Evolutionary conservation across 441 rosid genomes (phyloP).

Genomic region (Omphalea diandra): DNA sequence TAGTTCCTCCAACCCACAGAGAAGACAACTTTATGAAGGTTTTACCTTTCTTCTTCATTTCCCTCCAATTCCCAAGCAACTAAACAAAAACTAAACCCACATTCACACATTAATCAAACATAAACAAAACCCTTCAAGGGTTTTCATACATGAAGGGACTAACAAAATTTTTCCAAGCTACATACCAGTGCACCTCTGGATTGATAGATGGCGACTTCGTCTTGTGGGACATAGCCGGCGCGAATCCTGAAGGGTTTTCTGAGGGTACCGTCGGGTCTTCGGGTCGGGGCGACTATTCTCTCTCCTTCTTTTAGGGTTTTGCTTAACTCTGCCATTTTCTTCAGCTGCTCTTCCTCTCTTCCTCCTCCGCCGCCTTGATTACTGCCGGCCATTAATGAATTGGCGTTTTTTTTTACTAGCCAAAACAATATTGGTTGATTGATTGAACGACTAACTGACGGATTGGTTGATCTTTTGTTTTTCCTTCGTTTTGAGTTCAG

Average conservation of each 20-base stretch:
- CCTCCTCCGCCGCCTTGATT: conserved; percentile 28
- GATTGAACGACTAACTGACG: neutral
- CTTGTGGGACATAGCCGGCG: conserved; percentile 79
- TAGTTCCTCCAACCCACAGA: neutral
- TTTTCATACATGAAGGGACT: neutral
- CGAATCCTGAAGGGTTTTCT: conserved; percentile 87
- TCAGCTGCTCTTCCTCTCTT: conserved; percentile 45
- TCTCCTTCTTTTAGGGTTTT: conserved; percentile 97
- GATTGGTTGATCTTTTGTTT: neutral
- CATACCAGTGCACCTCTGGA: conserved; percentile 86
- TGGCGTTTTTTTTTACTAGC: neutral
- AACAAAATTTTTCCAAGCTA: neutral
- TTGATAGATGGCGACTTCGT: conserved; percentile 85
- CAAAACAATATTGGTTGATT: neutral
- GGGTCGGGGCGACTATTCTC: conserved; percentile 73
- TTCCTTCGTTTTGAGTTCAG: neutral
- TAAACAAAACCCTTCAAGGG: neutral
- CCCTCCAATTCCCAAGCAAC: too few species aligned
- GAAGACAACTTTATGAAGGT: too few species aligned
- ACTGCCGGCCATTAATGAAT: conserved; percentile 46
- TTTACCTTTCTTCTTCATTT: too few species aligned
- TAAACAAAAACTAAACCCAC: too few species aligned
- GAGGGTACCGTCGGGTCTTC: conserved; percentile 85
- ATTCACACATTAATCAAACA: neutral
- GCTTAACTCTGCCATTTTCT: conserved; percentile 67